Conservation (phyloP, 2,329 filamentous ascomycete genomes). For the Neopestalotiopsis sp. region DNA sequence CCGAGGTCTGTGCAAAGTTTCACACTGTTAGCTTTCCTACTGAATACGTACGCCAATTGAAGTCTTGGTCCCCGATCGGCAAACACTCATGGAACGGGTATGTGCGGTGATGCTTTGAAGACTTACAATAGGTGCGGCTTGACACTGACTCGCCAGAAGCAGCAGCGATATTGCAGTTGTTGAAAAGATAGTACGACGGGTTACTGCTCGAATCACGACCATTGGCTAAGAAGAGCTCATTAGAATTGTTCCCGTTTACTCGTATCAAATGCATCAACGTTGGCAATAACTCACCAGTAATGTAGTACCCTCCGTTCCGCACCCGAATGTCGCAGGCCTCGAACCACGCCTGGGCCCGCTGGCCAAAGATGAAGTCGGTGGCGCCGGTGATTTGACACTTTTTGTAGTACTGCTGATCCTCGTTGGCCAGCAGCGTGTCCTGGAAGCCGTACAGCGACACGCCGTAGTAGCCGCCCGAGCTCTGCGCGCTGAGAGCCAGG, state of each 20-base stretch:
- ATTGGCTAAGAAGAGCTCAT: conserved; percentile 37
- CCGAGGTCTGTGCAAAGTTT: conserved; percentile 40
- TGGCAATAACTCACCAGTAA: conserved; percentile 40
- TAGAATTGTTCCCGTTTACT: too few relatives aligned
- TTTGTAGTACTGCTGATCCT: conserved; percentile 53
- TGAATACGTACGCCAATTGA: too few relatives aligned
- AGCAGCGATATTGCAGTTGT: conserved; percentile 47
- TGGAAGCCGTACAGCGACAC: conserved; percentile 52
- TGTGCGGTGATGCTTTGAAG: too few relatives aligned
- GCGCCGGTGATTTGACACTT: conserved; percentile 50
- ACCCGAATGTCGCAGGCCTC: conserved; percentile 47
- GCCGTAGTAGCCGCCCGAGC: conserved; percentile 52
- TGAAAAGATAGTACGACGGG: conserved; percentile 51
- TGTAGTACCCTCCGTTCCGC: conserved; percentile 41
- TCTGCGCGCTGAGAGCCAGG: conserved; percentile 50
- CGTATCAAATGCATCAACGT: too few relatives aligned
- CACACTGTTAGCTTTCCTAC: too few relatives aligned
- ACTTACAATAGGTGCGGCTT: conserved; percentile 41
- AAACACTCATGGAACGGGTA: too few relatives aligned
- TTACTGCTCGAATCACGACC: conserved; percentile 42
- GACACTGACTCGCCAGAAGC: conserved; percentile 42
- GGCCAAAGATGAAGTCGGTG: conserved; percentile 56
- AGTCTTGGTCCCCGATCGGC: too few relatives aligned
- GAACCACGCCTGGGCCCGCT: conserved; percentile 48
- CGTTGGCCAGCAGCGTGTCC: conserved; percentile 53